phyloP scores from a whole-genome alignment of 768 basidiomycete species.

The Termitomyces sp. region DNA sequence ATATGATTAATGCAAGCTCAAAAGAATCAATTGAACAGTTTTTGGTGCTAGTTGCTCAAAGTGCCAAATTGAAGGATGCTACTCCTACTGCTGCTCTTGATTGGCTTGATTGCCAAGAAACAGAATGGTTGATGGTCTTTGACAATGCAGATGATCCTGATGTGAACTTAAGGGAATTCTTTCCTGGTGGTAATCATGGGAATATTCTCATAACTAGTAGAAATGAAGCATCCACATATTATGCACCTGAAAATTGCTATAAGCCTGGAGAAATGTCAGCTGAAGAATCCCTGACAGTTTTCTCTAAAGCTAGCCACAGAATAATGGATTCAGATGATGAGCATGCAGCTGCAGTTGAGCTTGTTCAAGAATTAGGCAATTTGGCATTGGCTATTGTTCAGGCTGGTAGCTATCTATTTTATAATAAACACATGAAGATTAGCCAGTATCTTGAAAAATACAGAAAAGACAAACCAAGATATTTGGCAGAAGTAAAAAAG shows the following conservation, averaged over 20 bases:
- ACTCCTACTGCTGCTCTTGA: neutral
- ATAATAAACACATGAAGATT: neutral
- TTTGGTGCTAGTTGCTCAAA: neutral
- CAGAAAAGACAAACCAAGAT: too few relatives aligned
- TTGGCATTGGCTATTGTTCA: too few relatives aligned
- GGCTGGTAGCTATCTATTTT: neutral
- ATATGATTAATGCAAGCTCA: too few relatives aligned
- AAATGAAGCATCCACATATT: too few relatives aligned
- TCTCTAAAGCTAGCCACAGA: neutral
- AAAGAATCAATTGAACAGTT: too few relatives aligned
- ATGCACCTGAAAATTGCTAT: neutral
- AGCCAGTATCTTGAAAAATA: neutral
- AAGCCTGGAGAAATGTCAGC: neutral
- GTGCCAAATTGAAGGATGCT: neutral
- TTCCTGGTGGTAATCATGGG: neutral
- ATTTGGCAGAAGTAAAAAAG: too few relatives aligned
- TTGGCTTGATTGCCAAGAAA: neutral
- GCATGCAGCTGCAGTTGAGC: neutral
- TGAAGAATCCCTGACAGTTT: neutral
- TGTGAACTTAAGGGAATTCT: too few relatives aligned
- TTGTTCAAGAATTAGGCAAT: neutral
- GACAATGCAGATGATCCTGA: too few relatives aligned
- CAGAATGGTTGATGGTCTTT: too few relatives aligned
- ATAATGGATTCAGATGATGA: too few relatives aligned
- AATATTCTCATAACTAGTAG: neutral